Evolutionary conservation across 208 protist species (phyloP).

Genomic region (Acanthamoeba castellanii): DNA sequence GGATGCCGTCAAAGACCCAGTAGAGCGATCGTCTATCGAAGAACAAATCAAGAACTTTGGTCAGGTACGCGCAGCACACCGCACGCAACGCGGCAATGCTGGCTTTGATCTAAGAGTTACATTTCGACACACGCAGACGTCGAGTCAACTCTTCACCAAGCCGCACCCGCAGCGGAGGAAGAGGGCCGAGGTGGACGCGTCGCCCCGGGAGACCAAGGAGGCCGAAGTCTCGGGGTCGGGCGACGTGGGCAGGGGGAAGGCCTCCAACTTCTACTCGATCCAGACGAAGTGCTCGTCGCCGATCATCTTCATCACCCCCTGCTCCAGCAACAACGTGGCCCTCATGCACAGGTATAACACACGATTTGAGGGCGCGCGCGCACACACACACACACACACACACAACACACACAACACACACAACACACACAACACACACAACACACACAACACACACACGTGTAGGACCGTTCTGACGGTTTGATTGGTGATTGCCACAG

Average conservation of each 20-base stretch:
- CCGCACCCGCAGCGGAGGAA: conserved; percentile 79
- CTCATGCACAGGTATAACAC: conserved; percentile 46
- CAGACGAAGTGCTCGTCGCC: conserved; percentile 63
- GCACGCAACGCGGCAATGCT: neutral
- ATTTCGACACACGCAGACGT: conserved; percentile 80
- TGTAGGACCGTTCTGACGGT: neutral
- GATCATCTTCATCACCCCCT: conserved; percentile 43
- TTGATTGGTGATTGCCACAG: neutral
- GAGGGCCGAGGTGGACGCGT: neutral
- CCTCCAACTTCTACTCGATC: conserved; percentile 58
- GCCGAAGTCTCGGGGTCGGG: neutral
- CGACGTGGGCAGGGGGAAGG: neutral
- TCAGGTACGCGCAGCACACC: conserved; percentile 93
- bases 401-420: too few species aligned
- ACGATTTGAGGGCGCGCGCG: too few species aligned
- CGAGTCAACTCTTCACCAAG: conserved; percentile 83
- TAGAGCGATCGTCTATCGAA: conserved; percentile 90
- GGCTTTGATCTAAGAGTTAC: neutral
- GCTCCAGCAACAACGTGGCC: conserved; percentile 52
- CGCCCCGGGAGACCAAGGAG: neutral
- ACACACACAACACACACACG: too few species aligned
- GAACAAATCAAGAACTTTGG: conserved; percentile 97
- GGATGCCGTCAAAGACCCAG: conserved; percentile 89
- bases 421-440: too few species aligned
- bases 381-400: too few species aligned